Base-by-base conservation (phyloP, 768 basidiomycete species). In the Pilatotrama ljubarskyi region DNA sequence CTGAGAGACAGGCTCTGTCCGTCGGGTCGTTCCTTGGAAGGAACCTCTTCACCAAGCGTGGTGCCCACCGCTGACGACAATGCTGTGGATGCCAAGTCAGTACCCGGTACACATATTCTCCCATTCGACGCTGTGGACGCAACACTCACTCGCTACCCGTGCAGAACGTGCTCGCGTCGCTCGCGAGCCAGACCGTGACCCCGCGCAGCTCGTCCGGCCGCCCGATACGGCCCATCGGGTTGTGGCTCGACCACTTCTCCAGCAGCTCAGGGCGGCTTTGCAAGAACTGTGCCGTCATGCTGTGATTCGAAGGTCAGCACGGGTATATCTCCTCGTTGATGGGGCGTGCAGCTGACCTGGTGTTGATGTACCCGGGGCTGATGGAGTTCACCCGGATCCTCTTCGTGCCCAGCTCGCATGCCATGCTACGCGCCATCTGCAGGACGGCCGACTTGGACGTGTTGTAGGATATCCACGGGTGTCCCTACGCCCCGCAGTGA, bases 391-490 rank as follows among this genome's bases (percentile, higher is more conserved):
- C 87, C 1, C 89, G 80, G 46, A 91, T 89, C 0, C 76, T 72
- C 69, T 84, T 74, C 17, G 66, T 71, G 0, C 85, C 90, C 0
- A 91, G 79, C 67, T 91, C 89, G 65, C 87, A 88, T 3, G 88
- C 90, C 85, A 91, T 85, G 68, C 84, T 88, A 37, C 90, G 81
- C 2, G 79, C 83, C 85, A 89, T 86, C 72, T 91, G 89, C 29
- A 89, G 73, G 15, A 91, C 85, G 1, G 82, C 88, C 1, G 84
- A 80, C 72, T 91, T 91, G 74, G 84, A 84, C 37, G 82, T 77
- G 70, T 89, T 87, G 72, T 90, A 91, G 13, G 47, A 46, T 10
- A 20, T n/a, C 24, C 37, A 11, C 17, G 36, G 14, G 85, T 80
- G 41, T 11, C 35, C 36, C 48, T 53, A 8, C n/a, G 87, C 1